phyloP scores from a whole-genome alignment of 352 stramenopile genomes.

The Globisporangium lucens region DNA sequence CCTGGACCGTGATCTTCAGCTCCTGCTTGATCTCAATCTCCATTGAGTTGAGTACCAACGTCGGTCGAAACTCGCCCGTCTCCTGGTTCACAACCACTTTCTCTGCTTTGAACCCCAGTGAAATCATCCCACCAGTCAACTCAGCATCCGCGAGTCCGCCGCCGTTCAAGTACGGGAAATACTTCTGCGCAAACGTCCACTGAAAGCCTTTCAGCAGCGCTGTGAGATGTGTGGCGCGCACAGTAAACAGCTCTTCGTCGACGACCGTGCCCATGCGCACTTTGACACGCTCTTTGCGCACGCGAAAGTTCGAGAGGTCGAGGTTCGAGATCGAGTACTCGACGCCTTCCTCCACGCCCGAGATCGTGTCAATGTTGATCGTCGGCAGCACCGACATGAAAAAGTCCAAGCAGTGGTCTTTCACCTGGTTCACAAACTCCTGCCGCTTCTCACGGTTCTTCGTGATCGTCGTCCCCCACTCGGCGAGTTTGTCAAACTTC shows the following conservation, averaged over 20 bases:
- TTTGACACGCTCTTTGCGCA: conserved; percentile 85
- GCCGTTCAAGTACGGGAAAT: conserved; percentile 85
- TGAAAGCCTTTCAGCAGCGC: conserved; percentile 79
- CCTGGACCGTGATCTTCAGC: conserved; percentile 78
- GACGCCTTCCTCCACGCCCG: conserved; percentile 69
- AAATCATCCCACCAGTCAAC: conserved; percentile 69
- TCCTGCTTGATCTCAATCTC: conserved; percentile 82
- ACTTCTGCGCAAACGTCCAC: conserved; percentile 86
- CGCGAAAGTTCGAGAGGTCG: conserved; percentile 77
- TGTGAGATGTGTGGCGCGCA: conserved; percentile 71
- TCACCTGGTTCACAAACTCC: conserved; percentile 75
- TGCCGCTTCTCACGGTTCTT: conserved; percentile 67
- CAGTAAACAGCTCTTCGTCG: conserved; percentile 78
- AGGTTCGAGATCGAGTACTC: conserved; percentile 78
- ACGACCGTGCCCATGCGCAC: conserved; percentile 78
- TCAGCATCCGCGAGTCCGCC: conserved; percentile 69
- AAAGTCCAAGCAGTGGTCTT: conserved; percentile 84
- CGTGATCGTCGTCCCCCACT: conserved; percentile 61
- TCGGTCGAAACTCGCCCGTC: conserved; percentile 64
- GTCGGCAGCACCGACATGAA: conserved; percentile 82
- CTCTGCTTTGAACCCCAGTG: conserved; percentile 80
- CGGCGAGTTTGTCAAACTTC: conserved; percentile 63
- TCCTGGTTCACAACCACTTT: conserved; percentile 54
- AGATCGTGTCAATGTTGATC: conserved; percentile 82
- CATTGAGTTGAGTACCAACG: conserved; percentile 79